Conservation (phyloP, 2,329 filamentous ascomycete species). For the Botrytis fabae region DNA sequence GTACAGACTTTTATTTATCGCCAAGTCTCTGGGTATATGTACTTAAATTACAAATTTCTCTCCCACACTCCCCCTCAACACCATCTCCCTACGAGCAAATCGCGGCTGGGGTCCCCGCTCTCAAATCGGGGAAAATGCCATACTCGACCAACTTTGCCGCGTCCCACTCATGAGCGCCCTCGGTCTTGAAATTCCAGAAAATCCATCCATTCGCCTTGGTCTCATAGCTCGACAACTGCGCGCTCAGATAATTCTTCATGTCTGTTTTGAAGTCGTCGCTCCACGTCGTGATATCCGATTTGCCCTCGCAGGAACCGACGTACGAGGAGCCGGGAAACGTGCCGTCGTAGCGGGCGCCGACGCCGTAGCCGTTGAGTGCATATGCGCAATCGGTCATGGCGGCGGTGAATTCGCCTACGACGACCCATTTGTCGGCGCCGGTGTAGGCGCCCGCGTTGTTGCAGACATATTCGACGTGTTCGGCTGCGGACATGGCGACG, state of each 20-base stretch:
- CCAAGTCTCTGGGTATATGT: conserved; percentile 15
- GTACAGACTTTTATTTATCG: neutral
- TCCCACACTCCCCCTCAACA: neutral
- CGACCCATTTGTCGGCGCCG: conserved; percentile 62
- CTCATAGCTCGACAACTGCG: conserved; percentile 55
- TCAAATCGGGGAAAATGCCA: conserved; percentile 51
- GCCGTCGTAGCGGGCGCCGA: conserved; percentile 60
- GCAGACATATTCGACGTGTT: conserved; percentile 59
- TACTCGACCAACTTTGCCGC: conserved; percentile 50
- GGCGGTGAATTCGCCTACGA: conserved; percentile 68
- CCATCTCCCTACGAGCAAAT: conserved; percentile 7
- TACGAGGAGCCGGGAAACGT: conserved; percentile 49
- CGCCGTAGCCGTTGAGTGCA: conserved; percentile 54
- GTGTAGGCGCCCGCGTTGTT: conserved; percentile 50
- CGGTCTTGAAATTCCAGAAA: conserved; percentile 61
- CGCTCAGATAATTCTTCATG: conserved; percentile 53
- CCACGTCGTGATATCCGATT: conserved; percentile 50
- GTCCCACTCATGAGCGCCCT: conserved; percentile 55
- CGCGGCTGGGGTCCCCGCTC: neutral
- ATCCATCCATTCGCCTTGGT: conserved; percentile 53
- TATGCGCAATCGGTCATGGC: conserved; percentile 63
- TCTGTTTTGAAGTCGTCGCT: conserved; percentile 47
- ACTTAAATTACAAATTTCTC: neutral
- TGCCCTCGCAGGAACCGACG: conserved; percentile 56
- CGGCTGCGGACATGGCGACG: conserved; percentile 50